A percentile compares a stretch with the other conserved stretches of the same genome.
Evolutionary conservation across 2,329 filamentous ascomycete species (phyloP).

Genomic region (Aureobasidium sp.): DNA sequence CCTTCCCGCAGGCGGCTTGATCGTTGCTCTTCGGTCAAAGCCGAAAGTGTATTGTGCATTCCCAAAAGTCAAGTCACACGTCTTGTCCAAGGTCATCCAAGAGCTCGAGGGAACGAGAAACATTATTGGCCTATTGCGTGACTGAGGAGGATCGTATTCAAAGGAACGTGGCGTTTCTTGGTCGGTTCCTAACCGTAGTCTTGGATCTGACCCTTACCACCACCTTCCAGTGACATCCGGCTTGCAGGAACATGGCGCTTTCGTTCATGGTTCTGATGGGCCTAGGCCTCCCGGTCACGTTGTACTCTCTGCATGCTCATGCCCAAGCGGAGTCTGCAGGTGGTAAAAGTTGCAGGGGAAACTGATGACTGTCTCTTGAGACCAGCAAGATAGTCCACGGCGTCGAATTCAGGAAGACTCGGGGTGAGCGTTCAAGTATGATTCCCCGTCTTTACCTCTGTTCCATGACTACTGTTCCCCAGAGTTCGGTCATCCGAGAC

Average conservation of each 20-base stretch:
- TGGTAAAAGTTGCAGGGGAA: neutral
- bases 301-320: neutral
- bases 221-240: neutral
- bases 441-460: neutral
- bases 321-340: neutral
- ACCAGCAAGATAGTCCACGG: neutral
- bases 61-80: neutral
- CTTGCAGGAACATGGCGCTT: neutral
- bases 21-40: neutral
- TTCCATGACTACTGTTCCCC: neutral
- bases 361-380: neutral
- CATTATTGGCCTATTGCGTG: neutral
- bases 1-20: neutral
- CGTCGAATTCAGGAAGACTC: neutral
- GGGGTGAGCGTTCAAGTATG: neutral
- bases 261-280: neutral
- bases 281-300: neutral
- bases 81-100: neutral
- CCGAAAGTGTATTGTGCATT: neutral
- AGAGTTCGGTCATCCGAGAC: neutral
- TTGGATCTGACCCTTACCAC: neutral
- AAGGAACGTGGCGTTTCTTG: neutral
- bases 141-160: neutral
- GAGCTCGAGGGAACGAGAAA: neutral
- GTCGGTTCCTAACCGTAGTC: neutral